Percentiles rank a stretch among this genome's conserved stretches.
Evolutionary conservation across 352 stramenopile genomes (phyloP).

Genomic region (Pythium vanterpoolii): DNA sequence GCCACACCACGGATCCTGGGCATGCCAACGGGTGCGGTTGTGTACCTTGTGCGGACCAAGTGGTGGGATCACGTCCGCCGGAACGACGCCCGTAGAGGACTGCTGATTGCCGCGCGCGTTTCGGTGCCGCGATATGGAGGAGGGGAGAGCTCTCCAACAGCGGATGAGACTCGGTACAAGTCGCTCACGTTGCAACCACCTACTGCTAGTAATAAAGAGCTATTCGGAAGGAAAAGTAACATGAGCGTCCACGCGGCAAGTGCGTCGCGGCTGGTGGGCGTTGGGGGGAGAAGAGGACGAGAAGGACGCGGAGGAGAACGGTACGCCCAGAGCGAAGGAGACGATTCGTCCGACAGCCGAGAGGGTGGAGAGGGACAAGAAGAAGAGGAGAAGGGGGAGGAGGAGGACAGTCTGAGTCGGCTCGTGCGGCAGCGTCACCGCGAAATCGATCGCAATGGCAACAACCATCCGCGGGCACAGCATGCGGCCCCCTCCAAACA

Average conservation of each 20-base stretch:
- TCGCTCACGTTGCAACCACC: neutral
- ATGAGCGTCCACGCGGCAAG: constrained; percentile 9
- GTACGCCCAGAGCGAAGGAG: neutral
- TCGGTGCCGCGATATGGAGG: neutral
- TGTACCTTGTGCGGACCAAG: constrained; percentile 44
- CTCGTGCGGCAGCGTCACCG: constrained; percentile 22
- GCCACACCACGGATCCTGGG: constrained; percentile 30
- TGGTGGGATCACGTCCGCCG: constrained; percentile 58
- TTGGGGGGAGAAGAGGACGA: neutral
- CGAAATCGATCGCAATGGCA: neutral
- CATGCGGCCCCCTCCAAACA: neutral
- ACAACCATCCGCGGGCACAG: neutral
- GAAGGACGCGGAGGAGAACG: constrained; percentile 1
- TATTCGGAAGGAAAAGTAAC: neutral
- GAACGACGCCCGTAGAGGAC: constrained; percentile 43
- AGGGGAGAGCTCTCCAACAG: neutral
- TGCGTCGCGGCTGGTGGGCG: constrained; percentile 8
- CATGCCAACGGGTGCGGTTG: constrained; percentile 39
- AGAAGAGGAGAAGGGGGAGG: constrained; percentile 1
- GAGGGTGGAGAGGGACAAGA: constrained; percentile 7
- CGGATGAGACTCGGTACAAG: neutral
- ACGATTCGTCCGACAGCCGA: neutral
- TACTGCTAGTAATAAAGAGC: too few species aligned
- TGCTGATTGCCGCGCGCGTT: constrained; percentile 18
- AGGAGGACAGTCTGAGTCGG: constrained; percentile 30